Evolutionary conservation across 2,329 filamentous ascomycete species (phyloP), one percentile per base, ranked within the genome.

Genomic region (Drechslera avenae): DNA sequence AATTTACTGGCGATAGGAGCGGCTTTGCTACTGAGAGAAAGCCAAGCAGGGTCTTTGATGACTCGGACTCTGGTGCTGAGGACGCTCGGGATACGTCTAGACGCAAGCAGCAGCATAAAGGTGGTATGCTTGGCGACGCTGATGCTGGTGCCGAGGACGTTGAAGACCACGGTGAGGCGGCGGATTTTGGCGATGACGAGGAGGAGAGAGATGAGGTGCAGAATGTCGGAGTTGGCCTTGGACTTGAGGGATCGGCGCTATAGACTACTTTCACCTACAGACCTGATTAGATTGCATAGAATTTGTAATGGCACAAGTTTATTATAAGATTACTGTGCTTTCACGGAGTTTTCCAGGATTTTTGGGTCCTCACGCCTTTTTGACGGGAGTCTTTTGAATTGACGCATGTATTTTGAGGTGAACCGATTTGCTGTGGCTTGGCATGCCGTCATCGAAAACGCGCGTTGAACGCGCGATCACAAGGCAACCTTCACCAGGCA

Each of bases 11-110:
- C n/a, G 66, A 62, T 8, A 36, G 66, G 13, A 52, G 40, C 12
- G 49, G 63, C 19, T 13, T 67, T 2, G 56, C 58, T 7, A 36
- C 35, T 8, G 60, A 46, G 30, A 52, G 42, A 39, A 51, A 58
- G 49, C 52, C 31, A 64, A 77, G 73, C 44, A 64, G 73, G 13
- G 78, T 80, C 0, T 79, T 81, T 56, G 75, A 75, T 42, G 77
- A 79, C 23, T 45, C 39, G 52, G 77, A 79, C 51, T 28, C 26
- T 28, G 56, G 57, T 12, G 58, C 58, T 10, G 58, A 56, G 6
- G 45, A 35, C 5, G 19, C n/a, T 4, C 34, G 14, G 9, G 34
- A 16, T 28, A 26, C 14, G 8, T 46, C 39, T 10, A 39, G 49
- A 19, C 47, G 54, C 2, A 34, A 44, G 13, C 43, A 43, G 23